phyloP scores from a whole-genome alignment of 352 stramenopile species.

The Globisporangium nunn region DNA sequence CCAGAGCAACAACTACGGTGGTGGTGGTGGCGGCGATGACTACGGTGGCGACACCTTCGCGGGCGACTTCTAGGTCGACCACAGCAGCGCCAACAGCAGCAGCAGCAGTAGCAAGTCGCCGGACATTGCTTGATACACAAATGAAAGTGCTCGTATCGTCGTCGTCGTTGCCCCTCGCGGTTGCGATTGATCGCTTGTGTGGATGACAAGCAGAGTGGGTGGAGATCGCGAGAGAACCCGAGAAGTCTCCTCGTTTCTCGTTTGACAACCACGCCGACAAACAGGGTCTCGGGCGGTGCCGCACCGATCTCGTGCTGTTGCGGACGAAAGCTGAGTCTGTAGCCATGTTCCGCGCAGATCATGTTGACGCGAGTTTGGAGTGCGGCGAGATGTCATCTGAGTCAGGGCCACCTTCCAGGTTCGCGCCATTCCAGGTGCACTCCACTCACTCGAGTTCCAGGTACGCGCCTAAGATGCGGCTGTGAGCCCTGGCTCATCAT shows the following conservation, averaged over 20 bases:
- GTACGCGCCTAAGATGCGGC: background rate
- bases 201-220: too few species aligned
- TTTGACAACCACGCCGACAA: background rate
- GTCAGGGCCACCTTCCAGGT: background rate
- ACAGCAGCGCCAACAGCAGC: background rate
- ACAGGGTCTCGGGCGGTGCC: background rate
- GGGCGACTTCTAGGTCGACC: conserved; percentile 10
- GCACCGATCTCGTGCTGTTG: background rate
- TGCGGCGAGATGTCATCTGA: background rate
- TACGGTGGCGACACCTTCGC: conserved; percentile 13
- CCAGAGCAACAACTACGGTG: conserved; percentile 3
- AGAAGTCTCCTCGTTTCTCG: too few species aligned
- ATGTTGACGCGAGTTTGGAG: background rate
- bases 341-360: too few species aligned
- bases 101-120: background rate
- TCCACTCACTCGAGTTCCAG: background rate
- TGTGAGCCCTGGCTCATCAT: too few species aligned
- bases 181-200: too few species aligned
- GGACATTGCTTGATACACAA: background rate
- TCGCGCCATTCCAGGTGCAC: background rate
- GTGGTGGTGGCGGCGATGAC: conserved; percentile 8
- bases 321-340: too few species aligned
- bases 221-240: too few species aligned
- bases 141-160: background rate
- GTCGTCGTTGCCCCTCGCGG: too few species aligned